phyloP scores from a whole-genome alignment of 306 rosid genomes.

The Cucurbita ficifolia region DNA sequence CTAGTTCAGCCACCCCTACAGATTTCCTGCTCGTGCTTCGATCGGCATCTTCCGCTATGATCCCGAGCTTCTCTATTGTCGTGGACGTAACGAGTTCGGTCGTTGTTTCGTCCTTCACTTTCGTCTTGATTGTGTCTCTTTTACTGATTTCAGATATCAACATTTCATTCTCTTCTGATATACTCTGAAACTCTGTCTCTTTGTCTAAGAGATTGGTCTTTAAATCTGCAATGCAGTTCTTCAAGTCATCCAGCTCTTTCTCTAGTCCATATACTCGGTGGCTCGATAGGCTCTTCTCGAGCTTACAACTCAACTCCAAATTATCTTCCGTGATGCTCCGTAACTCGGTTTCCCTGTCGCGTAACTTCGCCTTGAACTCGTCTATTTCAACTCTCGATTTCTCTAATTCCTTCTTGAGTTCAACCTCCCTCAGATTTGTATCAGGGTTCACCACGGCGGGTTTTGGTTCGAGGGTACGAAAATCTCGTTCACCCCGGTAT shows the following conservation, averaged over 20 bases:
- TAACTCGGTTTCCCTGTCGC: conserved; percentile 81
- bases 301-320: conserved; percentile 44
- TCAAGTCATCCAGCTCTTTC: conserved; percentile 41
- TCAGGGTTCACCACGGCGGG: conserved; percentile 31
- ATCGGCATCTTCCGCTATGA: conserved; percentile 58
- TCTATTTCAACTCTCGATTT: conserved; percentile 40
- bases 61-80: conserved; percentile 50
- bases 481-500: conserved; percentile 46
- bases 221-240: conserved; percentile 33
- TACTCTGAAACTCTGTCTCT: conserved; percentile 77
- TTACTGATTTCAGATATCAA: conserved; percentile 45
- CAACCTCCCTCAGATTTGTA: conserved; percentile 28
- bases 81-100: conserved; percentile 35
- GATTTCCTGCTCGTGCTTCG: conserved; percentile 35
- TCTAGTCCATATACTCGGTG: conserved; percentile 32
- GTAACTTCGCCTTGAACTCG: conserved; percentile 57
- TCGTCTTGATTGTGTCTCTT: conserved; percentile 21
- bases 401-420: conserved; percentile 41
- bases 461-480: conserved; percentile 36
- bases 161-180: conserved; percentile 68
- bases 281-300: conserved; percentile 27
- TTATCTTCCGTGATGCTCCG: conserved; percentile 80
- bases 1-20: conserved; percentile 56
- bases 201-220: conserved; percentile 71
- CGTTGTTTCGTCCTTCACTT: conserved; percentile 20